Percentiles rank a stretch among this genome's conserved stretches.
Conservation (phyloP, 2,329 filamentous ascomycete genomes). For the Aspergillus nomiae region DNA sequence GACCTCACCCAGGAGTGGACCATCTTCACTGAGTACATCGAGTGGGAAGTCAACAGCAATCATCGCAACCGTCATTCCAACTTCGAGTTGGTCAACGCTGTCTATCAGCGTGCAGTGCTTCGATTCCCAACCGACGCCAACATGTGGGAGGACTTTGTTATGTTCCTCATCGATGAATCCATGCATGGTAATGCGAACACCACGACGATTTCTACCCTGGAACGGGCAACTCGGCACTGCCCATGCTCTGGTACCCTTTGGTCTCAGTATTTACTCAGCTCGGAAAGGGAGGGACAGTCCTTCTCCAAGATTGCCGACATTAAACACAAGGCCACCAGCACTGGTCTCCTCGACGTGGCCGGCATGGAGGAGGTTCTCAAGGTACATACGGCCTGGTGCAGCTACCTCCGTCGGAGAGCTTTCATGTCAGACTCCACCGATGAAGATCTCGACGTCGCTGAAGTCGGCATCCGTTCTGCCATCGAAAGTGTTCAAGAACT, state of each 20-base stretch:
- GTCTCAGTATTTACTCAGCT: conserved; percentile 83
- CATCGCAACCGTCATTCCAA: conserved; percentile 58
- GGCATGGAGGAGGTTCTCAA: conserved; percentile 87
- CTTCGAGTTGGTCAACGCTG: conserved; percentile 57
- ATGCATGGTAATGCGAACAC: conserved; percentile 48
- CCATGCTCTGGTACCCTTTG: conserved; percentile 91
- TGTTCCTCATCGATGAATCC: conserved; percentile 65
- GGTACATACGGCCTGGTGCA: conserved; percentile 92
- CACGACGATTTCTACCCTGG: conserved; percentile 68
- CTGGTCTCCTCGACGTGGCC: conserved; percentile 78
- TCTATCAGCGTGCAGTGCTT: conserved; percentile 78
- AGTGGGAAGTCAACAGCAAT: conserved; percentile 74
- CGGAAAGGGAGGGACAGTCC: conserved; percentile 73
- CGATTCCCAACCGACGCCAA: conserved; percentile 72
- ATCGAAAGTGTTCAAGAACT: conserved; percentile 80
- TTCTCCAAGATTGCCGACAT: conserved; percentile 84
- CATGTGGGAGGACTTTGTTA: conserved; percentile 81
- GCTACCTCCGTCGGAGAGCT: conserved; percentile 83
- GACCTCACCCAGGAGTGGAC: conserved; percentile 57
- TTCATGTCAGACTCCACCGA: conserved; percentile 73
- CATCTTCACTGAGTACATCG: conserved; percentile 69
- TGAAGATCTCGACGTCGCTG: conserved; percentile 84
- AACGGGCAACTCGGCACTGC: conserved; percentile 84
- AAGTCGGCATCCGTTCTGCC: conserved; percentile 83
- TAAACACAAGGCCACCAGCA: conserved; percentile 89